These are phyloP conservation scores for Hanseniaspora pseudoguilliermondii DNA, from an alignment of 805 yeast genomes.

Conservation along the genomic window DNA sequence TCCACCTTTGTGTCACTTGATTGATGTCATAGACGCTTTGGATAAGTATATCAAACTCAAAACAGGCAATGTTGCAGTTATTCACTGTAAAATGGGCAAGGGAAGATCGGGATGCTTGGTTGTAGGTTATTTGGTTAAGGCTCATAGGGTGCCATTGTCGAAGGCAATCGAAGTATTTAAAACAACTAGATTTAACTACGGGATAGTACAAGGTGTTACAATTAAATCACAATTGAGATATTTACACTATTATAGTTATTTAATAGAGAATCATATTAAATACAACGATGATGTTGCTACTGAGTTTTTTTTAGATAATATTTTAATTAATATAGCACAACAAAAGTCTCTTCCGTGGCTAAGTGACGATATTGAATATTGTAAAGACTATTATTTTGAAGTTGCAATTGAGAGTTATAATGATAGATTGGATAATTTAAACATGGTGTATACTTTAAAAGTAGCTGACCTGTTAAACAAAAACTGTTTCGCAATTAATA, in stretches of 20 bases:
- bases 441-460: not conserved
- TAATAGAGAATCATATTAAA: slow-evolving; percentile 10
- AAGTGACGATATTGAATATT: not conserved
- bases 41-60: slow-evolving; percentile 29
- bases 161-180: slow-evolving; percentile 46
- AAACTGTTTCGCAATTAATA: not conserved
- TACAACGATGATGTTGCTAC: not conserved
- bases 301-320: slow-evolving; percentile 13
- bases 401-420: not conserved
- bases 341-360: not conserved
- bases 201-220: slow-evolving; percentile 55
- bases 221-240: slow-evolving; percentile 59
- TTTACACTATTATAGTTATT: slow-evolving; percentile 41
- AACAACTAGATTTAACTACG: slow-evolving; percentile 40
- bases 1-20: slow-evolving; percentile 47
- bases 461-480: not conserved
- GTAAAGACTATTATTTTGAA: not conserved
- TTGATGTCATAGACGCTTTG: slow-evolving; percentile 35
- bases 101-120: slow-evolving; percentile 77
- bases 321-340: not conserved
- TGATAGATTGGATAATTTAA: no score
- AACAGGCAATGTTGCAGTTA: slow-evolving; percentile 41
- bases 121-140: slow-evolving; percentile 55
- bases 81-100: slow-evolving; percentile 86
- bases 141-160: slow-evolving; percentile 28